phyloP scores from a whole-genome alignment of 2,329 filamentous ascomycete genomes.

The Colletotrichum lentis region DNA sequence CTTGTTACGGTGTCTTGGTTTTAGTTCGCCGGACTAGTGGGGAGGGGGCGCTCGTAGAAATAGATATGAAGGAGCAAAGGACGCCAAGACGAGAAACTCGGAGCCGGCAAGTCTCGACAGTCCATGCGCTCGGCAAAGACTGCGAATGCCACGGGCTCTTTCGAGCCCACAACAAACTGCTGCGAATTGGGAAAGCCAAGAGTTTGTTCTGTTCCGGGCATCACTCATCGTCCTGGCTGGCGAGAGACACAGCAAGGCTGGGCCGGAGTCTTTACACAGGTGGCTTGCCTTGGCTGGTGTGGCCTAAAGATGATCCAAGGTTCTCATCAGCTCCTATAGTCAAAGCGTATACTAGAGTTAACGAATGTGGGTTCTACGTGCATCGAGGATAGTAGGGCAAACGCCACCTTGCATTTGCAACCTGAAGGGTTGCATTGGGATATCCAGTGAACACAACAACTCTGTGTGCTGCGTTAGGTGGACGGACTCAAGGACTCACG shows the following conservation, averaged over 20 bases:
- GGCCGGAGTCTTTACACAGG: no score
- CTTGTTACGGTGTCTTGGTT: neutral
- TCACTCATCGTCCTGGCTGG: neutral
- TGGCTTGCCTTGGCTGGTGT: conserved; percentile 1
- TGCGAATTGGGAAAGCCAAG: neutral
- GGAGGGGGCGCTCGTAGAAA: neutral
- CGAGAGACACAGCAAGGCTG: neutral
- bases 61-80: neutral
- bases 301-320: neutral
- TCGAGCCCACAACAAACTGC: neutral
- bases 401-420: neutral
- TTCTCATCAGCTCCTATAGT: neutral
- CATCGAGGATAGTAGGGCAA: no score
- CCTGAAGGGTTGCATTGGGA: neutral
- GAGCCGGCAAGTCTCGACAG: neutral
- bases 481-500: neutral
- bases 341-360: neutral
- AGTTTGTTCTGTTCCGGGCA: neutral
- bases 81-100: no score
- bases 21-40: no score
- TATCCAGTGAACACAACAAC: neutral
- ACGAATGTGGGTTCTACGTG: neutral
- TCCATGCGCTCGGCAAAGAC: neutral
- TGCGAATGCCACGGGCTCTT: neutral
- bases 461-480: neutral